Evolutionary conservation across 202 grass and related monocot species (phyloP), one percentile per base, ranked within the genome.

Genomic region (Hordeum pubiflorum): DNA sequence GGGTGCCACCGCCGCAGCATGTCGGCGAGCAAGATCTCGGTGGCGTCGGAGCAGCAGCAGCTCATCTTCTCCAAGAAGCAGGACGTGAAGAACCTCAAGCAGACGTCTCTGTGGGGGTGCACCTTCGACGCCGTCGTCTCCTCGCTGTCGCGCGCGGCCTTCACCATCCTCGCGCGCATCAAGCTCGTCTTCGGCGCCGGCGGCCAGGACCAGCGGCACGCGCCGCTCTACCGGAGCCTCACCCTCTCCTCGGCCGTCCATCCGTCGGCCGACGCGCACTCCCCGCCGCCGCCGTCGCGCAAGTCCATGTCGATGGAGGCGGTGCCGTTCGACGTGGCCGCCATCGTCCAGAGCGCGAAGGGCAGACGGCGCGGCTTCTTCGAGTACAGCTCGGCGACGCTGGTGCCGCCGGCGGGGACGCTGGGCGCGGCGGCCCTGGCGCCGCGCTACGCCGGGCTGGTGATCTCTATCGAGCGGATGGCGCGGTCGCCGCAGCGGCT

Each of bases 21-120:
- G 3, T 81, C 87, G 10, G 79, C 85, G 71, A 90, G 82, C 83
- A 92, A 92, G 58, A 92, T 94, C 58, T 87, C 90, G 3, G 74
- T 73, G 58, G 83, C 89, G 12, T 60, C 89, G 1, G 88, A 95
- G 83, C 79, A 95, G 77, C 96, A 95, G 88, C 86, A 95, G 87
- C 80, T 88, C 24, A 69, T 98, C 0, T 98, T 95, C 74, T 89
- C 82, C 82, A 85, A 86, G 83, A 89, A 83, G 80, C 92, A 98
- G 82, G 90, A 95, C 74, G 90, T 98, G 52, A 95, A 98, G 90
- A 65, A 93, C 17, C 82, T 95, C 1, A 93, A 88, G 86, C 89
- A 90, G 72, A 87, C 90, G 15, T 98, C 92, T 2, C 80, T 98
- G 9, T 95, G 96, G 96, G 77, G 74, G 26, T 93, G 78, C 77